Evolutionary conservation across 495 filamentous ascomycete species (phyloP), one percentile per base, ranked within the genome.

Genomic region (Neurospora pannonica): DNA sequence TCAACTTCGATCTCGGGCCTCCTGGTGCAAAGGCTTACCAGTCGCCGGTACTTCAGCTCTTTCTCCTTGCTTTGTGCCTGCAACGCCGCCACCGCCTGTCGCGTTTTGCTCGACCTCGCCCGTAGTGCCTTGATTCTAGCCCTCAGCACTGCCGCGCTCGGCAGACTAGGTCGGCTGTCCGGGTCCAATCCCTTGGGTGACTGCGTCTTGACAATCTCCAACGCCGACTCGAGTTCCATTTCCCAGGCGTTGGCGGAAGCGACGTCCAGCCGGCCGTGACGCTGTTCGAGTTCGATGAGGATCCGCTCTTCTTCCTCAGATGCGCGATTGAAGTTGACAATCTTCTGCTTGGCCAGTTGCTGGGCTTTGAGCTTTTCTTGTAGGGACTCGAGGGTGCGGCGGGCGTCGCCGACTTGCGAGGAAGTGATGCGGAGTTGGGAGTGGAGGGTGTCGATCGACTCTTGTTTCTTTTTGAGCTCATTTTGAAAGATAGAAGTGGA

Each of bases 381-480:
- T 36, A 97, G 82, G 15, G 84, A 84, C 70, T 94, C 90, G 10
- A 95, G 83, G 24, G 86, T 87, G 72, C 89, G 90, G 60, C 92
- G 91, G 71, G 94, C 91, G 71, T 92, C 90, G 73, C 91, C 90
- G 10, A 97, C 87, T 39, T 90, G 89, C 42, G 91, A 87, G n/a
- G 94, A 94, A 5, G 91, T 89, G 38, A 94, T 90, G 42, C 93
- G 91, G 62, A 99, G 90, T 34, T 90, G 88, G 34, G 86, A 82
- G 78, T 97, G 93, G 72, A 94, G 89, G 38, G 88, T 83, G 76
- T 95, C 93, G 74, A 97, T 90, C 21, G 89, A 86, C 38, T 92
- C 89, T 84, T 98, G 95, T 77, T 97, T 97, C 54, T 89, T 86
- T 42, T 89, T 90, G 38, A 97, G 84, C 74, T 92, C 91, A n/a